phyloP scores from a whole-genome alignment of 2,329 filamentous ascomycete genomes.

The Cytospora paraplurivora region DNA sequence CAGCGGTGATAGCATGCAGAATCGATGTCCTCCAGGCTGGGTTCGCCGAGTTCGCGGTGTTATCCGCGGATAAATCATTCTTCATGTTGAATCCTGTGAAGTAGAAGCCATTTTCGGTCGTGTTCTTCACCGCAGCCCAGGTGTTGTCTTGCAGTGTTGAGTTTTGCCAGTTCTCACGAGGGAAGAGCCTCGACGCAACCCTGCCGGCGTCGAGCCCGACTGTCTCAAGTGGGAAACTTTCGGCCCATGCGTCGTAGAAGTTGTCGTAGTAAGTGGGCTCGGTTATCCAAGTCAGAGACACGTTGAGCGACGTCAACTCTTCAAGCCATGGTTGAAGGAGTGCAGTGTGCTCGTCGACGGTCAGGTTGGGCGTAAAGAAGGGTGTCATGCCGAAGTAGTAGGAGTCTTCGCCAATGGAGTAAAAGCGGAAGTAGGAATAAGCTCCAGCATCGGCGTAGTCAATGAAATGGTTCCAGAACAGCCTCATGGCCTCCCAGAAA shows the following conservation, averaged over 20 bases:
- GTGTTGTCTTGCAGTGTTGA: slow-evolving; percentile 35
- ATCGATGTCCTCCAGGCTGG: slow-evolving; percentile 51
- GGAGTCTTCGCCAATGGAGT: slow-evolving; percentile 11
- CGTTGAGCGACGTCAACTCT: slow-evolving; percentile 42
- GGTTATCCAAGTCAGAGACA: slow-evolving; percentile 33
- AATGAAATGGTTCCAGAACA: slow-evolving; percentile 49
- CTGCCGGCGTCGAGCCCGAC: slow-evolving; percentile 32
- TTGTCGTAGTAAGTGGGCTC: slow-evolving; percentile 34
- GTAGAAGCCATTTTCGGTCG: slow-evolving; percentile 20
- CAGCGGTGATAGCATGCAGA: slow-evolving; percentile 42
- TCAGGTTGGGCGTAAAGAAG: slow-evolving; percentile 28
- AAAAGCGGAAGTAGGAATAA: slow-evolving; percentile 43
- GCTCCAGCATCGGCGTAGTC: slow-evolving; percentile 52
- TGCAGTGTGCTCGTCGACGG: slow-evolving; percentile 14
- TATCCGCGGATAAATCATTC: not conserved
- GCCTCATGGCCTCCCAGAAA: slow-evolving; percentile 52
- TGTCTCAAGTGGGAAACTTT: slow-evolving; percentile 35
- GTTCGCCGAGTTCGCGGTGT: slow-evolving; percentile 45
- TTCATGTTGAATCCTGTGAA: slow-evolving; percentile 19
- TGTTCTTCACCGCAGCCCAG: slow-evolving; percentile 32
- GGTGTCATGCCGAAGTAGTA: slow-evolving; percentile 28
- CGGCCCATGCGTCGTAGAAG: slow-evolving; percentile 36
- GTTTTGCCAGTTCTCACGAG: slow-evolving; percentile 35
- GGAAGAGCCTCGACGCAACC: slow-evolving; percentile 37
- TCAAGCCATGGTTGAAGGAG: slow-evolving; percentile 43